Conservation (phyloP, 371 early-diverging fungal genomes). For the Fennellomyces sp. region DNA sequence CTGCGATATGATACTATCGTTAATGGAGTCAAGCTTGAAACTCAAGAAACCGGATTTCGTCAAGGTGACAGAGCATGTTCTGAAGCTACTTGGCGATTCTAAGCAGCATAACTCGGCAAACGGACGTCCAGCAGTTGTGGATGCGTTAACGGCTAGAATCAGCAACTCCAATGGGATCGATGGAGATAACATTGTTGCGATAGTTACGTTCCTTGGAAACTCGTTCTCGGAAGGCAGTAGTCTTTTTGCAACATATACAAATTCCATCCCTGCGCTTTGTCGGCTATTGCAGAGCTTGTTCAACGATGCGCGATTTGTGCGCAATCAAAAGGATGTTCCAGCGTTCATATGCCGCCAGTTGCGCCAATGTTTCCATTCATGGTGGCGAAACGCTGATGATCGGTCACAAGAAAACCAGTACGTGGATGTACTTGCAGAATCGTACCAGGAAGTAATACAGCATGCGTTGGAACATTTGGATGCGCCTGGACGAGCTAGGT, state of each 20-base stretch:
- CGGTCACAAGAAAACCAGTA: not conserved
- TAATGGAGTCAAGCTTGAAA: not conserved
- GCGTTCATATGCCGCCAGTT: constrained; percentile 5
- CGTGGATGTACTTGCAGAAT: not conserved
- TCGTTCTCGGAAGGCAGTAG: not conserved
- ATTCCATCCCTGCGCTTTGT: constrained; percentile 3
- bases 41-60: not conserved
- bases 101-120: not conserved
- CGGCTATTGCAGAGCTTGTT: constrained; percentile 2
- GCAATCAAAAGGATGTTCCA: not conserved
- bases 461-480: not conserved
- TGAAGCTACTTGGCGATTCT: constrained; percentile 1
- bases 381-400: constrained; percentile 2
- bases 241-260: constrained; percentile 5
- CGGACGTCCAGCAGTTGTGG: not conserved
- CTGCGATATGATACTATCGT: not conserved
- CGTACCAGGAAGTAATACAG: constrained; percentile 2
- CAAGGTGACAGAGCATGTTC: not conserved
- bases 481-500: not conserved
- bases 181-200: not conserved
- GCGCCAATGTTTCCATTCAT: constrained; percentile 3
- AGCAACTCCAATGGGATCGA: not conserved
- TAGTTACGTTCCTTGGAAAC: not conserved
- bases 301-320: not conserved
- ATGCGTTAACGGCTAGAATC: not conserved